Conservation (phyloP, 2,329 filamentous ascomycete genomes). For the Xylaria sp. region DNA sequence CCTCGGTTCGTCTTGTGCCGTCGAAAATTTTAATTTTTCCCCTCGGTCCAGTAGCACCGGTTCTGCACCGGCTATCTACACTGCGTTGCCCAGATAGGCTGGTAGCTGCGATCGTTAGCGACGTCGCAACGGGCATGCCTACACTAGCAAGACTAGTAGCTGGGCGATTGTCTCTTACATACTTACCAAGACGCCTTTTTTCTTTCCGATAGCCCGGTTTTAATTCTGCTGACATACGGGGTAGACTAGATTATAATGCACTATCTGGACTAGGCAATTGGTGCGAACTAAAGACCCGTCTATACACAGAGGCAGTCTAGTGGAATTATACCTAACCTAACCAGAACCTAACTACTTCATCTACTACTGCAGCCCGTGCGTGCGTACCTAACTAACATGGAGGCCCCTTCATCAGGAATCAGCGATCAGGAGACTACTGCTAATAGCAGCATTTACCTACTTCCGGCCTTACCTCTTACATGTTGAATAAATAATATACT, state of each 20-base stretch:
- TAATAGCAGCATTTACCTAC: not conserved
- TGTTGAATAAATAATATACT: not conserved
- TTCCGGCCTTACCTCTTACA: not conserved
- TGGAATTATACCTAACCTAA: not conserved
- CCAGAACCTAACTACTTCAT: not conserved
- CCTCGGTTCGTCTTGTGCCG: not conserved
- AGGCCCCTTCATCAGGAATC: not conserved
- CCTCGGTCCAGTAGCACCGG: slow-evolving; percentile 31
- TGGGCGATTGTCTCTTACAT: not conserved
- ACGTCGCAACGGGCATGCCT: not conserved
- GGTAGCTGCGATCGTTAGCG: not conserved
- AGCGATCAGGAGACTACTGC: not conserved
- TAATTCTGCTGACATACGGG: slow-evolving; percentile 21
- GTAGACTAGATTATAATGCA: not conserved
- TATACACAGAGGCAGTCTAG: not conserved
- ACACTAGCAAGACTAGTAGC: not conserved
- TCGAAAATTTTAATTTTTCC: slow-evolving; percentile 14
- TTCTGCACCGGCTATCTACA: not conserved
- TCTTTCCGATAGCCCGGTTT: slow-evolving; percentile 32
- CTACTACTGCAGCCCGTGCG: not conserved
- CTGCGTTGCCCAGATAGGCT: not conserved
- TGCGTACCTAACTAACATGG: slow-evolving; percentile 8
- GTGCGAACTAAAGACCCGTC: not conserved
- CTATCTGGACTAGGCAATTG: not conserved
- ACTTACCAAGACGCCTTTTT: not conserved